Conservation (phyloP, 1,284 basidiomycete genomes). For the Psilocybe mexicana region DNA sequence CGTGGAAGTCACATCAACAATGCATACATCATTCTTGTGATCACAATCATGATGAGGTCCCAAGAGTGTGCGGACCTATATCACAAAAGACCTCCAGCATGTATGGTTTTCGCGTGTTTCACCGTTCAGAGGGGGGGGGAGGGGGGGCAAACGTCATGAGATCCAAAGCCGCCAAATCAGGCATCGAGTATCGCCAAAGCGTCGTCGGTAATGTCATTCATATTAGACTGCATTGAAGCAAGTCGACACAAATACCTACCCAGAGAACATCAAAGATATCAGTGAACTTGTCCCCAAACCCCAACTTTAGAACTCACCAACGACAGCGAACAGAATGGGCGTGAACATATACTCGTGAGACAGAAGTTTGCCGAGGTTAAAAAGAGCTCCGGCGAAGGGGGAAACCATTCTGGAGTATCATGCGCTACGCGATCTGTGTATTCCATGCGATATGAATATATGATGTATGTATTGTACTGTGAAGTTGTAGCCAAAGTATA, state of each 20-base stretch:
- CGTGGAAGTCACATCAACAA: not conserved
- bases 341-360: not conserved
- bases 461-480: not conserved
- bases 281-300: not conserved
- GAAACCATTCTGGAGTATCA: not conserved
- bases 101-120: slow-evolving; percentile 1
- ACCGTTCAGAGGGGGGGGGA: not conserved
- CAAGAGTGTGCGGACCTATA: not conserved
- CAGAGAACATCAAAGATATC: not conserved
- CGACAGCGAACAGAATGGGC: not conserved
- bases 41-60: not conserved
- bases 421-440: too few relatives aligned
- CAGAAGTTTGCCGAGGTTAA: not conserved
- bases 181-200: not conserved
- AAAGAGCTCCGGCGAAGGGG: not conserved
- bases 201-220: not conserved
- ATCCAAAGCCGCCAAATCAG: not conserved
- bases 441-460: not conserved
- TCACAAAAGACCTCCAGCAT: not conserved
- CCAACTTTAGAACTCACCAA: not conserved
- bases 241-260: not conserved
- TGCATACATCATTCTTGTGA: not conserved
- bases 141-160: not conserved
- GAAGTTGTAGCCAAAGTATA: not conserved
- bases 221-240: not conserved